These are phyloP conservation scores for Colletotrichum sp. DNA, from an alignment of 2,329 filamentous ascomycete species.

Conservation along the genomic window DNA sequence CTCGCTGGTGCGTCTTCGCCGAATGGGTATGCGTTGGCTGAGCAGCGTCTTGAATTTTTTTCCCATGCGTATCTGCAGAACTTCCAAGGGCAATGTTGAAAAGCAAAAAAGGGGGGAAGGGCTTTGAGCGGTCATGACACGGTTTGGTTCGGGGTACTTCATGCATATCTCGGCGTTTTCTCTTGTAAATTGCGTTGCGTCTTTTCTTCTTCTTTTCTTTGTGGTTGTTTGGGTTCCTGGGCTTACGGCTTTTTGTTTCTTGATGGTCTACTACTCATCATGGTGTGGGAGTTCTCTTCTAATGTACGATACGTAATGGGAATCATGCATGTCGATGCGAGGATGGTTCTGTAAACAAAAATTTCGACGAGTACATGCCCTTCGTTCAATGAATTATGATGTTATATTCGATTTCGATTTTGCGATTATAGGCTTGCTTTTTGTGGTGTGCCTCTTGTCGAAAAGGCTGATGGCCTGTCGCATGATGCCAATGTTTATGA, in stretches of 20 bases:
- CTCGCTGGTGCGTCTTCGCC: conserved; percentile 90
- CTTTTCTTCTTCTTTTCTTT: not conserved
- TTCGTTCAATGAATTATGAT: conserved; percentile 3
- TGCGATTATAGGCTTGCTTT: too few relatives aligned
- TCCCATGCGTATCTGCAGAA: not conserved
- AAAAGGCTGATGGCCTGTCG: too few relatives aligned
- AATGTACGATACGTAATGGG: conserved; percentile 22
- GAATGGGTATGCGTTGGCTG: conserved; percentile 72
- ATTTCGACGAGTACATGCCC: conserved; percentile 15
- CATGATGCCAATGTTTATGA: too few relatives aligned
- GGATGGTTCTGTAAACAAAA: conserved; percentile 21
- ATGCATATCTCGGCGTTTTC: conserved; percentile 23
- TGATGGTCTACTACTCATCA: not conserved
- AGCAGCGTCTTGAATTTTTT: not conserved
- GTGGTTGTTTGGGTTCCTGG: not conserved
- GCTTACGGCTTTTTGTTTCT: not conserved
- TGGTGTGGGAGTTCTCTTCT: conserved; percentile 12
- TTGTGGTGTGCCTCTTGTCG: too few relatives aligned
- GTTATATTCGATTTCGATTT: not conserved
- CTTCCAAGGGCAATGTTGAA: conserved; percentile 4
- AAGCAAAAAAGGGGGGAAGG: not conserved
- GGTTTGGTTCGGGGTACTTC: not conserved
- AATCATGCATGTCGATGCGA: conserved; percentile 17
- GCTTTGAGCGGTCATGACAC: not conserved
- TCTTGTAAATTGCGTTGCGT: not conserved